These are phyloP conservation scores for Penicillium verrucosum DNA, from an alignment of 2,329 filamentous ascomycete species.

Conservation along the genomic window DNA sequence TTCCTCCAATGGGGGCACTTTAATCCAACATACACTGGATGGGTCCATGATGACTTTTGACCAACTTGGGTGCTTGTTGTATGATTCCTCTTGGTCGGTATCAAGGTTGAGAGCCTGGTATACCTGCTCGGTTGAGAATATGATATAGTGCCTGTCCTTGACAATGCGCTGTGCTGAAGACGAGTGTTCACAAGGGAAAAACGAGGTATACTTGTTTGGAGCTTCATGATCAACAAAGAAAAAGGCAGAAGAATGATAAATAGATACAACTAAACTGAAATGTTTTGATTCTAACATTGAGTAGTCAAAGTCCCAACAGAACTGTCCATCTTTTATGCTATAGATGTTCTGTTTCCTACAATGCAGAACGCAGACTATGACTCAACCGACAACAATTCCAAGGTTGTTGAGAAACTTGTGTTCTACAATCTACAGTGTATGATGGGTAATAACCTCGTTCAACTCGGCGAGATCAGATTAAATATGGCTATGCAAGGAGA, in stretches of 20 bases:
- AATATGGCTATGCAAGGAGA: not conserved
- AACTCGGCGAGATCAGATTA: not conserved
- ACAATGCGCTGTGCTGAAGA: not conserved
- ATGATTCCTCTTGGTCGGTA: not conserved
- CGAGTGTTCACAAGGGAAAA: not conserved
- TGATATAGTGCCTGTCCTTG: not conserved
- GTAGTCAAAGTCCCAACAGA: not conserved
- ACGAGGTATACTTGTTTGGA: not conserved
- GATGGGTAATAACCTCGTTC: not conserved
- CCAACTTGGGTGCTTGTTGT: not conserved
- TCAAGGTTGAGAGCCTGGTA: not conserved
- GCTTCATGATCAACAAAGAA: not conserved
- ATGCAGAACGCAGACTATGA: slow-evolving; percentile 9
- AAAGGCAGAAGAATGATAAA: not conserved
- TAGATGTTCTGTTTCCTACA: slow-evolving; percentile 6
- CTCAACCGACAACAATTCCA: not conserved
- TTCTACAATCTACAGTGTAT: slow-evolving; percentile 10
- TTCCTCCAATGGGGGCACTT: not conserved
- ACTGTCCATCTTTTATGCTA: not conserved
- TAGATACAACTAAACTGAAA: not conserved
- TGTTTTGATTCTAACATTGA: not conserved
- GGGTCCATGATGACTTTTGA: slow-evolving; percentile 60
- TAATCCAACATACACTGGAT: slow-evolving; percentile 47
- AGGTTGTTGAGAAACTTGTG: not conserved
- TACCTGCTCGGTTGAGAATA: not conserved